These are phyloP conservation scores for Hypoxylon intermedium DNA, from an alignment of 495 filamentous ascomycete genomes.

Conservation along the genomic window DNA sequence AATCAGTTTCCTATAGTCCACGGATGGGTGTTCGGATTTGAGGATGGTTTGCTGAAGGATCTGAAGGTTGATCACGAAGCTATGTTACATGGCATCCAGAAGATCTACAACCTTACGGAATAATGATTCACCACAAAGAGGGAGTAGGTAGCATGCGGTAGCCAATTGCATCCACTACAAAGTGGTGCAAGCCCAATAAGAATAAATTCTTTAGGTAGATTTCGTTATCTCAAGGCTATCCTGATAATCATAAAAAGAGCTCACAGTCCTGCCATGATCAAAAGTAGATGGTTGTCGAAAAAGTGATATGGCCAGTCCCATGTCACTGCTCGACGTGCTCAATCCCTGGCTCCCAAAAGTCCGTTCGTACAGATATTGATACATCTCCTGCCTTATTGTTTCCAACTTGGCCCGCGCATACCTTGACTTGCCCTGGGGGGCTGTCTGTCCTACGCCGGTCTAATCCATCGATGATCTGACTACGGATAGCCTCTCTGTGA, in stretches of 20 bases:
- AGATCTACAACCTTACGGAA: slow-evolving; percentile 61
- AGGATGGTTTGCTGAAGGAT: slow-evolving; percentile 61
- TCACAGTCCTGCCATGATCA: no score
- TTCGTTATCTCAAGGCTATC: background rate
- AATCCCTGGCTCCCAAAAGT: no score
- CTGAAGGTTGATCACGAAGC: slow-evolving; percentile 56
- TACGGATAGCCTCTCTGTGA: no score
- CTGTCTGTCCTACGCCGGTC: background rate
- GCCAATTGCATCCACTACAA: background rate
- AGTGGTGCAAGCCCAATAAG: background rate
- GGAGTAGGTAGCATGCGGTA: background rate
- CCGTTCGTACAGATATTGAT: no score
- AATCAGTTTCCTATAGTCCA: slow-evolving; percentile 63
- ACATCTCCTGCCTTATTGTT: no score
- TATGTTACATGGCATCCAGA: slow-evolving; percentile 57
- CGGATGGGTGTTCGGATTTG: slow-evolving; percentile 64
- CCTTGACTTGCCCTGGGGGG: no score
- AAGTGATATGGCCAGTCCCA: background rate
- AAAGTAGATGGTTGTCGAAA: background rate
- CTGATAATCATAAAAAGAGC: slow-evolving; percentile 8
- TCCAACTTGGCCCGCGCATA: no score
- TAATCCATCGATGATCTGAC: no score
- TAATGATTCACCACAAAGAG: slow-evolving; percentile 25
- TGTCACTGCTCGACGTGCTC: background rate
- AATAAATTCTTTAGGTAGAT: background rate